Base-by-base conservation (phyloP, 257 asterid species). In the Fraxinus pennsylvanica region DNA sequence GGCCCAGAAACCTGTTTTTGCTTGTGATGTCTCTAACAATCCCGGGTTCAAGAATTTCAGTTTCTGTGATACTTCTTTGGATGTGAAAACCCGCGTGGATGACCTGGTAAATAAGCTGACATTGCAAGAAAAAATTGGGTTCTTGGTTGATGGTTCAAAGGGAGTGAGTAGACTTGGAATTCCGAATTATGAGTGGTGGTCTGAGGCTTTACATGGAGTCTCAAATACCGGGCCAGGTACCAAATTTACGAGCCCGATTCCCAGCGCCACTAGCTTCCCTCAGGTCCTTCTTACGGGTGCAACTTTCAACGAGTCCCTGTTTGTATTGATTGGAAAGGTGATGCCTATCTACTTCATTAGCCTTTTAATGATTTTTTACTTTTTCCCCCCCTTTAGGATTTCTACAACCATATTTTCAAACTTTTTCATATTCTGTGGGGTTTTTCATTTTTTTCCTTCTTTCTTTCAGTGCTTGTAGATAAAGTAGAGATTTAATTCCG, bases 151-250 rank as follows among this genome's bases (percentile, higher is more conserved):
- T 52, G 74, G 73, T 3, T 84, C 96, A 0, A 79, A 78, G 57
- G 91, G 89, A 0, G 86, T 87, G n/a, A 81, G 83, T 45, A 30
- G 94, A 45, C 90, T 92, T 5, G 97, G 97, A 0, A 88, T 92
- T 15, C 96, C 97, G 33, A 74, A 72, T 38, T 92, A 92, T 78
- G 90, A 91, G 68, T 92, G 97, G 97, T 92, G 97, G 97, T 92
- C 97, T 6, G 97, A 92, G 84, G 94, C 96, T 12, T 74, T 92
- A 71, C 97, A 92, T 68, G 97, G 97, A 6, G 88, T 92, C 3
- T 88, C 97, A 0, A 73, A 79, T 25, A 73, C 74, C 43, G 97
- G 97, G 14, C 92, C 91, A 1, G 97, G 97, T 0, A 78, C 88
- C 47, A 76, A 61, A 77, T 92, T 92, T 14, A 10, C 85, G 27